Conservation (phyloP, 2,329 filamentous ascomycete genomes). For the Leptosphaerulina australis region DNA sequence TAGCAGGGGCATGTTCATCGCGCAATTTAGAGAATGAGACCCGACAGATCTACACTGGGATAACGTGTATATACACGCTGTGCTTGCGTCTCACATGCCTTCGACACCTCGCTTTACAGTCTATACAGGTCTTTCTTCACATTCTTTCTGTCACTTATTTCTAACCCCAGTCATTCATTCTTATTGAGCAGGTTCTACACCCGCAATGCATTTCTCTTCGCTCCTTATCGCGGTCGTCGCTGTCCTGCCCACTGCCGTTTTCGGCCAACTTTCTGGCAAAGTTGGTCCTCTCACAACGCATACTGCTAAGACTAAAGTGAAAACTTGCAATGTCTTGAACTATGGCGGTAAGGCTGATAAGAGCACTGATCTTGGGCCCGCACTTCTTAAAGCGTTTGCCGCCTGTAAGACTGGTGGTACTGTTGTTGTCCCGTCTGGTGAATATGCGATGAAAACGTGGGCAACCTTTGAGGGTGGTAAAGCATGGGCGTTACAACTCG, state of each 20-base stretch:
- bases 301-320: constrained; percentile 53
- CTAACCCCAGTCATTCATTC: constrained; percentile 16
- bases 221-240: constrained; percentile 32
- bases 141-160: constrained; percentile 11
- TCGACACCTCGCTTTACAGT: not conserved
- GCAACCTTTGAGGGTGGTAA: constrained; percentile 56
- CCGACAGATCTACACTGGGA: constrained; percentile 12
- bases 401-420: constrained; percentile 60
- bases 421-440: constrained; percentile 57
- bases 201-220: constrained; percentile 35
- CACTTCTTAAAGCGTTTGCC: constrained; percentile 56
- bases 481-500: constrained; percentile 59
- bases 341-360: constrained; percentile 61
- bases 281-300: constrained; percentile 43
- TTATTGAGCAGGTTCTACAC: constrained; percentile 32
- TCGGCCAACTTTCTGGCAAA: constrained; percentile 43
- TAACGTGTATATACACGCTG: not conserved
- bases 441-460: constrained; percentile 59
- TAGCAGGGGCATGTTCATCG: no score
- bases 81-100: constrained; percentile 5
- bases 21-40: constrained; percentile 1
- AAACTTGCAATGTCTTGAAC: constrained; percentile 59
- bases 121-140: constrained; percentile 1
- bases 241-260: constrained; percentile 27
- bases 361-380: constrained; percentile 58